Evolutionary conservation across 305 asterid species (phyloP).

Genomic region (Monarda citriodora): DNA sequence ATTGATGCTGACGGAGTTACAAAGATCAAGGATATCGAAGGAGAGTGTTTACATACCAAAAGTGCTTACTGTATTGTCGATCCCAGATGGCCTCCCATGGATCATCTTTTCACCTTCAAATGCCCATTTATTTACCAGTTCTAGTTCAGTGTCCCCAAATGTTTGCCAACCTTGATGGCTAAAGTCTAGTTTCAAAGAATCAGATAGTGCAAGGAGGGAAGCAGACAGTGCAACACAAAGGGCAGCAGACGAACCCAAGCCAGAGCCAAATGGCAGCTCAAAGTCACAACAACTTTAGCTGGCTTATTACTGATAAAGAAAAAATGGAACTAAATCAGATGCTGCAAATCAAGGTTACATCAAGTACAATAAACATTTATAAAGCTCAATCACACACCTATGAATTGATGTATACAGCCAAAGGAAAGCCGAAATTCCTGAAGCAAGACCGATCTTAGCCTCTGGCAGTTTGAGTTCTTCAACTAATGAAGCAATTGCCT

Average conservation of each 20-base stretch:
- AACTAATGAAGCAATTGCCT: slow-evolving; percentile 74
- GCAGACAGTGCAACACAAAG: slow-evolving; percentile 90
- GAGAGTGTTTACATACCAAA: slow-evolving; percentile 60
- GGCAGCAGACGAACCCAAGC: slow-evolving; percentile 99
- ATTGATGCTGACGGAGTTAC: too few species aligned
- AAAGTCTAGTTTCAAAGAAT: slow-evolving; percentile 62
- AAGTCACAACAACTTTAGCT: slow-evolving; percentile 73
- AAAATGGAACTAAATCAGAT: slow-evolving; percentile 24
- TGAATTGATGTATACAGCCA: slow-evolving; percentile 91
- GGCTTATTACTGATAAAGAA: slow-evolving; percentile 68
- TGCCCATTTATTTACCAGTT: slow-evolving; percentile 95
- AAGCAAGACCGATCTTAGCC: slow-evolving; percentile 59
- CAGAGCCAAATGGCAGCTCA: slow-evolving; percentile 96
- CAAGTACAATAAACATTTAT: slow-evolving; percentile 9
- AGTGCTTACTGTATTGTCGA: slow-evolving; percentile 98
- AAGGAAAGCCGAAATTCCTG: slow-evolving; percentile 90
- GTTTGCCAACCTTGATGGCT: slow-evolving; percentile 92
- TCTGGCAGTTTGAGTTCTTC: slow-evolving; percentile 82
- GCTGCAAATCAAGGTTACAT: slow-evolving; percentile 11
- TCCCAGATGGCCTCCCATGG: slow-evolving; percentile 99
- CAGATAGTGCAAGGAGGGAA: slow-evolving; percentile 81
- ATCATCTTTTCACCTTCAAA: slow-evolving; percentile 95
- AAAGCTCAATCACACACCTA: slow-evolving; percentile 47
- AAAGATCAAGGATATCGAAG: neutral
- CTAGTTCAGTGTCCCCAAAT: slow-evolving; percentile 72